phyloP scores from a whole-genome alignment of 257 asterid genomes.

The Nyctanthes arbortristis region DNA sequence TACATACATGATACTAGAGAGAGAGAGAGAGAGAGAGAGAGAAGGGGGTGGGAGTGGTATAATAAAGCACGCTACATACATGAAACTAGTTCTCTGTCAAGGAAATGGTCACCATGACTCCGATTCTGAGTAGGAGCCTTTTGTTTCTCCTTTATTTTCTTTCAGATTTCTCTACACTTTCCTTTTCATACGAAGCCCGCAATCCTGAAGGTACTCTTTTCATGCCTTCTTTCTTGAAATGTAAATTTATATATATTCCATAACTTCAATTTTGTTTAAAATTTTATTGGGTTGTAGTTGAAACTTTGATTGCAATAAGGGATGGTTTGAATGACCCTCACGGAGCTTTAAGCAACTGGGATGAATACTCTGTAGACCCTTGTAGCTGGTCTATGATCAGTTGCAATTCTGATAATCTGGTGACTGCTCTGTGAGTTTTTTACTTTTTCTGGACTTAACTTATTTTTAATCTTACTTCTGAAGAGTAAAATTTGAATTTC shows the following conservation, averaged over 20 bases:
- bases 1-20: too few species aligned
- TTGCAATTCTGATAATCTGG: slow-evolving; percentile 84
- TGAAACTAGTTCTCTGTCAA: slow-evolving; percentile 31
- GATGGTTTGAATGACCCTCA: slow-evolving; percentile 66
- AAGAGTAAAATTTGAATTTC: too few species aligned
- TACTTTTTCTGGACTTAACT: not conserved
- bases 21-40: slow-evolving; percentile 10
- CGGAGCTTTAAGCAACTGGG: slow-evolving; percentile 90
- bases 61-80: slow-evolving; percentile 29
- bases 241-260: not conserved
- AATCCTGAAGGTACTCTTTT: slow-evolving; percentile 80
- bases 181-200: slow-evolving; percentile 57
- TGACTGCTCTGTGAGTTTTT: slow-evolving; percentile 64
- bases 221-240: not conserved
- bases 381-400: slow-evolving; percentile 98
- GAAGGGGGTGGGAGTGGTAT: too few species aligned
- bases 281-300: slow-evolving; percentile 39
- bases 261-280: not conserved
- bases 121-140: slow-evolving; percentile 14
- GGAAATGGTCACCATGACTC: slow-evolving; percentile 44
- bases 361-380: slow-evolving; percentile 90
- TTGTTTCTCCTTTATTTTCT: slow-evolving; percentile 32
- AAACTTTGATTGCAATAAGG: slow-evolving; percentile 68
- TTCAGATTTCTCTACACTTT: slow-evolving; percentile 30
- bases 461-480: not conserved